Conservation (phyloP, 768 basidiomycete genomes). For the Mycena metata region DNA sequence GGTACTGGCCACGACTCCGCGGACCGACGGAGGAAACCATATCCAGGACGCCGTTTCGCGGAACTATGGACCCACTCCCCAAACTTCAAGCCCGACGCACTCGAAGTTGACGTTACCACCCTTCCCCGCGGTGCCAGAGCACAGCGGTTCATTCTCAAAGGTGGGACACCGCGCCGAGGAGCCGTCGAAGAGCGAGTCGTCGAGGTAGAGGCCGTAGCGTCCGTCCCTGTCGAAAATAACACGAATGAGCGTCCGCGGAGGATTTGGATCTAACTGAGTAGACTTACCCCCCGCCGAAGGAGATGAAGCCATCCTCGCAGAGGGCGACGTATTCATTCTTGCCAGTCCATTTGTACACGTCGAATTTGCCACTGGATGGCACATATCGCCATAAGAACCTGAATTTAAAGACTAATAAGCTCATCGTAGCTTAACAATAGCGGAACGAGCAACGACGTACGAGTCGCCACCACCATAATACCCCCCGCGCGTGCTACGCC, state of each 20-base stretch:
- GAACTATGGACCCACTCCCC: conserved; percentile 73
- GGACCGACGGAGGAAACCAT: background rate
- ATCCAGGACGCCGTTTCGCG: background rate
- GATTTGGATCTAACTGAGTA: background rate
- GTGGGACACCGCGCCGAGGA: conserved; percentile 89
- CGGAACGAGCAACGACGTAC: conserved; percentile 53
- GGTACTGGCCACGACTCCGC: background rate
- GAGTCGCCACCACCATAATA: conserved; percentile 95
- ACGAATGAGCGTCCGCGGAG: conserved; percentile 6
- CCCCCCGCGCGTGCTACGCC: conserved; percentile 66
- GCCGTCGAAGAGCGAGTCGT: conserved; percentile 84
- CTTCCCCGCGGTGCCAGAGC: conserved; percentile 60
- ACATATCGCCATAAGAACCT: conserved; percentile 85
- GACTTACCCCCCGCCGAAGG: conserved; percentile 93
- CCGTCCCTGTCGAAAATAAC: conserved; percentile 71
- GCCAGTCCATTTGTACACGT: conserved; percentile 87
- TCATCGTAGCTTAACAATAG: background rate
- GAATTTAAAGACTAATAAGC: conserved; percentile 8
- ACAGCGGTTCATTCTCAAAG: conserved; percentile 89
- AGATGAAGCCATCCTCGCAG: conserved; percentile 84
- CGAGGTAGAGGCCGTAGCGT: conserved; percentile 90
- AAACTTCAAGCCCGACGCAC: conserved; percentile 93
- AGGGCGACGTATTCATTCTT: conserved; percentile 91
- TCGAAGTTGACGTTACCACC: conserved; percentile 80
- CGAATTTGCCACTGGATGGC: conserved; percentile 55